Evolutionary conservation across 1,139 yeast genomes (phyloP), one percentile per base, ranked within the genome.

Genomic region (Kluyveromyces marxianus): DNA sequence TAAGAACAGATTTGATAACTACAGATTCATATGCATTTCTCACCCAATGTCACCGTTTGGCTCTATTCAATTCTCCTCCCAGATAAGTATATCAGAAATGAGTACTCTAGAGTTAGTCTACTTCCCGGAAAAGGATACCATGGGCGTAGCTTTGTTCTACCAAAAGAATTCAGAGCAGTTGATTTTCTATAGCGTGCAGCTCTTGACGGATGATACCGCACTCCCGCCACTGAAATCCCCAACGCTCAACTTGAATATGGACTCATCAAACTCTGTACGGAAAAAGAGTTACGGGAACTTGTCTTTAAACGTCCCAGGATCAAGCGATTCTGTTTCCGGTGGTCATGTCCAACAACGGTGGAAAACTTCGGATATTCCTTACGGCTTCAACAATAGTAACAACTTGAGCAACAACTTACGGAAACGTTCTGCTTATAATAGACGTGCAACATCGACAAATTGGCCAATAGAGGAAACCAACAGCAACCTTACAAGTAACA

Each of bases 1-100:
- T n/a, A 37, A 45, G 24, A 44, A 46, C 2, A 27, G 39, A n/a
- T 52, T 45, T 26, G 40, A 44, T n/a, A 49, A 50, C 27, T 56
- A 57, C 41, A 56, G 54, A 35, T 62, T 54, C 40, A 58, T 62
- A 24, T 59, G 65, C 3, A 40, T 62, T 2, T 57, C 65, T 8
- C 65, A 62, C 46, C 65, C 66, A 3, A 51, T 60, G 54, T 46
- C 58, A 3, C 62, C 63, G 3, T 62, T 62, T 50, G 67, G 67
- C 7, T 50, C 54, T n/a, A 43, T 59, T 7, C 55, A 54, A 4
- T 55, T 59, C 29, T 47, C 56, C 2, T 39, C 55, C 25, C 4
- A 21, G 7, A 34, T n/a, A 1, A 49, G 49, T 34, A 48, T 51
- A 29, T 46, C 42, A 34, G 50, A 51, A 25, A 37, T 47, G 24